Evolutionary conservation across 2,329 filamentous ascomycete genomes (phyloP).

Genomic region (Scedosporium aurantiacum): DNA sequence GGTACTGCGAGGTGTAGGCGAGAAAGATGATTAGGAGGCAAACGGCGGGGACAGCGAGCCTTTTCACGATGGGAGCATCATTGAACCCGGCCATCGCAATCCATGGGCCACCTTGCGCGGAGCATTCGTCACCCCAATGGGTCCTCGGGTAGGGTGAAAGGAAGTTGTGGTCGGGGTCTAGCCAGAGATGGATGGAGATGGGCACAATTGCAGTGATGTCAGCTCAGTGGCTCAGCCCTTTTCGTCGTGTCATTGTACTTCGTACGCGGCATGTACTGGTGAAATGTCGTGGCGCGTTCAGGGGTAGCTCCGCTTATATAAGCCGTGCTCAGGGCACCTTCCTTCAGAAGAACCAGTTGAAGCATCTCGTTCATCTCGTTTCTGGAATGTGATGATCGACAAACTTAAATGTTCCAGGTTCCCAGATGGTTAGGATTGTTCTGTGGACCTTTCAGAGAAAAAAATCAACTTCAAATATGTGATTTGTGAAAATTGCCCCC

Average conservation of each 20-base stretch:
- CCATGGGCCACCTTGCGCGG: slow-evolving; percentile 7
- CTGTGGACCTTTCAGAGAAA: not conserved
- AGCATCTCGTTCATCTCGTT: not conserved
- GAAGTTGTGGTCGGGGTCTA: not conserved
- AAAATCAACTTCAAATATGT: not conserved
- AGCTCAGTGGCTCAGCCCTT: not conserved
- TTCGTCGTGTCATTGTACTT: not conserved
- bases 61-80: slow-evolving; percentile 32
- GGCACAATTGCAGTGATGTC: not conserved
- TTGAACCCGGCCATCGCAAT: slow-evolving; percentile 29
- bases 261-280: not conserved
- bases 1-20: slow-evolving; percentile 59
- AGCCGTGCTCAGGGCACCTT: not conserved
- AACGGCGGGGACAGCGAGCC: slow-evolving; percentile 58
- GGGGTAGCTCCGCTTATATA: not conserved
- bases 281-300: not conserved
- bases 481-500: not conserved
- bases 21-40: slow-evolving; percentile 57
- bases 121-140: not conserved
- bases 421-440: not conserved
- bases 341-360: not conserved
- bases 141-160: slow-evolving; percentile 4
- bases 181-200: not conserved
- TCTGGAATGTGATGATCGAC: not conserved
- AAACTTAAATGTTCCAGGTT: not conserved